Evolutionary conservation across 2,329 filamentous ascomycete genomes (phyloP), one percentile per base, ranked within the genome.

Genomic region (Penicillium sp.): DNA sequence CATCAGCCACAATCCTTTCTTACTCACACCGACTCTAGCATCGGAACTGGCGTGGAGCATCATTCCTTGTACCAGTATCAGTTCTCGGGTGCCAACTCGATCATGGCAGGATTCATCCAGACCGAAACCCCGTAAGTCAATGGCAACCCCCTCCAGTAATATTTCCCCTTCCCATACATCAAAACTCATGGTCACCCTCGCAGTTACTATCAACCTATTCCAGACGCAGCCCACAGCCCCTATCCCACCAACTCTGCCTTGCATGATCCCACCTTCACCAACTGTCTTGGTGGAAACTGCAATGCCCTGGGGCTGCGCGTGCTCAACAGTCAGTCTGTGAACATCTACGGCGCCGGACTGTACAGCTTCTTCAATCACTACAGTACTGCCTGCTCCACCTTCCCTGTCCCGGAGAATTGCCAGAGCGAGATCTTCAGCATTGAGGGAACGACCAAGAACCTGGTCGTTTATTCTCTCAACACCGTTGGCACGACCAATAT

Each of bases 321-420:
- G 38, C 52, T 74, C 11, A 65, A 73, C 53, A 72, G 66, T 33
- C 61, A 64, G 9, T 64, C 72, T 43, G 67, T 79, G 12, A 53
- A 68, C 39, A 64, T 75, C 13, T 79, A 79, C 52, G 77, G 77
- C 12, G 76, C 73, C 0, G 77, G 77, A 1, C 56, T 78, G 4
- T 80, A 80, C 65, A 73, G 68, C 13, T 80, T 80, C 66, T 80
- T 80, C 62, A 69, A 76, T 54, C 69, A 78, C 55, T 78, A 80
- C 62, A 73, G 61, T 50, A 74, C 71, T 0, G 55, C 57, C 1
- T 76, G 73, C 58, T 70, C 69, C 3, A 59, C 67, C 32, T 62
- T 66, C 46, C 67, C 66, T 7, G 59, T 63, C 6, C 63, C 66
- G 1, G 67, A 70, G 6, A 51, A 64, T 2, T 80, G 77, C 48